Percentiles rank a stretch among this genome's conserved stretches.
phyloP scores from a whole-genome alignment of 2,329 filamentous ascomycete species.

The Botrytis pseudocinerea region DNA sequence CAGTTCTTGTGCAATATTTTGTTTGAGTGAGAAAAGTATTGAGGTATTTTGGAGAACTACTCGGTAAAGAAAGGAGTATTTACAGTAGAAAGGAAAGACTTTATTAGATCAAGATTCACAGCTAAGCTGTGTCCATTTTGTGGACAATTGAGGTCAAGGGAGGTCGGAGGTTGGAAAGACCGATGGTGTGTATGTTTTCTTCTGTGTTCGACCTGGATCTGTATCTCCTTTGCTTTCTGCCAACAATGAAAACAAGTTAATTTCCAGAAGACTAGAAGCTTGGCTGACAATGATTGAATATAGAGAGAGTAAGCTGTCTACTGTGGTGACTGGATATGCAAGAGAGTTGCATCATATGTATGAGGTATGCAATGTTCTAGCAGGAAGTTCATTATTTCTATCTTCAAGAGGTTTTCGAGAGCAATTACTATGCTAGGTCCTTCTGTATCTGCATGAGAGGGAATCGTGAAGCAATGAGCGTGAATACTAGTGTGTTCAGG shows the following conservation, averaged over 20 bases:
- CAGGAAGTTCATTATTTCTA: background rate
- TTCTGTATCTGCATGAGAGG: background rate
- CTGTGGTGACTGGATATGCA: background rate
- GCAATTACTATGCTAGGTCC: background rate
- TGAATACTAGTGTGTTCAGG: background rate
- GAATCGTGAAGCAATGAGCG: background rate
- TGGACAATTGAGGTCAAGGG: background rate
- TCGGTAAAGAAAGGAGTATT: constrained; percentile 20
- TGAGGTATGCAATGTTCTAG: constrained; percentile 1
- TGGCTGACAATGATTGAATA: constrained; percentile 7
- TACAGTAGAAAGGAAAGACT: background rate
- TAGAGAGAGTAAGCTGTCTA: background rate
- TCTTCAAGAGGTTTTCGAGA: background rate
- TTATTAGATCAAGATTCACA: background rate
- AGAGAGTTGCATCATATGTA: background rate
- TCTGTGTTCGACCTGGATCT: background rate
- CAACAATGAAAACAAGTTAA: background rate
- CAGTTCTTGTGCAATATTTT: constrained; percentile 21
- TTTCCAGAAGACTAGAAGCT: background rate
- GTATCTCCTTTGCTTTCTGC: background rate
- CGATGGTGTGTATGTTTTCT: constrained; percentile 10
- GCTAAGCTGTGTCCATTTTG: background rate
- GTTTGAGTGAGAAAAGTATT: constrained; percentile 1
- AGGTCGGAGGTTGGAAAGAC: background rate
- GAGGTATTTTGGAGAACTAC: background rate